phyloP scores from a whole-genome alignment of 768 basidiomycete genomes.

The Podaxis sp. region DNA sequence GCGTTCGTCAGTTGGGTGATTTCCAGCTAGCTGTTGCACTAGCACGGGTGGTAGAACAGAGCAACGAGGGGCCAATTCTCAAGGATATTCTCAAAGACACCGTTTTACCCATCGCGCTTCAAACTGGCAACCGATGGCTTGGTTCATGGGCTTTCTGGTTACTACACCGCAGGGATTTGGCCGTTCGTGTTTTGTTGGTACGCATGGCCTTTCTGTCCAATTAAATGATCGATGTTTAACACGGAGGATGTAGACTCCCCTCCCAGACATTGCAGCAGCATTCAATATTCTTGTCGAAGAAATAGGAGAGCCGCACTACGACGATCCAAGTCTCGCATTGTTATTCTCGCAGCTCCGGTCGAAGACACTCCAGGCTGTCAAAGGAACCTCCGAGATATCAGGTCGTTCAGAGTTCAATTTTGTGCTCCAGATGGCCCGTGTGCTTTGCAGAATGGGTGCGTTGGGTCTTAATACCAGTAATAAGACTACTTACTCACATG shows the following conservation, averaged over 20 bases:
- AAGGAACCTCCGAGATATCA: conserved; percentile 89
- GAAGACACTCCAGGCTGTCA: conserved; percentile 88
- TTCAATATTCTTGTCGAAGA: conserved; percentile 51
- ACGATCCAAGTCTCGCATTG: conserved; percentile 89
- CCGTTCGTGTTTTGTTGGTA: conserved; percentile 88
- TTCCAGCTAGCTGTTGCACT: conserved; percentile 88
- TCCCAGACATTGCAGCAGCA: conserved; percentile 64
- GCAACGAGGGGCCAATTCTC: conserved; percentile 77
- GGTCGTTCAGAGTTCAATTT: conserved; percentile 91
- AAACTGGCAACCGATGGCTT: conserved; percentile 87
- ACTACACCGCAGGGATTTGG: conserved; percentile 79
- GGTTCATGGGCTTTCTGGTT: conserved; percentile 97
- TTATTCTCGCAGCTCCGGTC: conserved; percentile 86
- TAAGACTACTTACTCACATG: background rate
- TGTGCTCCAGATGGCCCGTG: conserved; percentile 88
- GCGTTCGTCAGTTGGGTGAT: conserved; percentile 82
- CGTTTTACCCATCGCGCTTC: conserved; percentile 82
- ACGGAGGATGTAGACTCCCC: conserved; percentile 51
- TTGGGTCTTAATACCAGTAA: background rate
- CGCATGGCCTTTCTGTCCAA: conserved; percentile 21
- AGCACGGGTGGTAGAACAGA: conserved; percentile 79
- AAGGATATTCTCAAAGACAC: conserved; percentile 63
- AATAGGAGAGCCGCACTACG: conserved; percentile 84
- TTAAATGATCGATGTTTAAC: background rate
- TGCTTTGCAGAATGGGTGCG: conserved; percentile 93